Percentiles rank a stretch among this genome's conserved stretches.
These are phyloP conservation scores for Wallacemonas rigidus DNA, from an alignment of 208 protist species.

Conservation along the genomic window DNA sequence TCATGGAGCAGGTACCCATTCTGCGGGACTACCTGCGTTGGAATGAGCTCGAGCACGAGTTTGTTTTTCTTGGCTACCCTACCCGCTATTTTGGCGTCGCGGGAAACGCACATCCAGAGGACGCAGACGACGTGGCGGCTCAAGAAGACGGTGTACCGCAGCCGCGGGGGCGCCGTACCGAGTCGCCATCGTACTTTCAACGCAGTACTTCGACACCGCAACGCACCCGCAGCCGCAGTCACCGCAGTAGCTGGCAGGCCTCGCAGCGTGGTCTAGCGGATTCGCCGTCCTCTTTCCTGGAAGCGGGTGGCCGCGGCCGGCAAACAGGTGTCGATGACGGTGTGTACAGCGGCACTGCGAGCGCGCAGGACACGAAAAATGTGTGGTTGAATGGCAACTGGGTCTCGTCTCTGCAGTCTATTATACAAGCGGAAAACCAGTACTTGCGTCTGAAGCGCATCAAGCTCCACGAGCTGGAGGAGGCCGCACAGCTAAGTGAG, in stretches of 20 bases:
- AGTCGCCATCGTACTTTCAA: background rate
- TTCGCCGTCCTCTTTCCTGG: background rate
- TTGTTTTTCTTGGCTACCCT: conserved; percentile 73
- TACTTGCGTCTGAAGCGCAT: conserved; percentile 67
- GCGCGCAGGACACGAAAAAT: conserved; percentile 71
- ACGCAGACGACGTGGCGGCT: background rate
- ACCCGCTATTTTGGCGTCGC: conserved; percentile 42
- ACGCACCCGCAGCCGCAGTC: background rate
- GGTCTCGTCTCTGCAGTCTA: conserved; percentile 63
- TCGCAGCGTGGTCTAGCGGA: no score
- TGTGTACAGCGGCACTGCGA: conserved; percentile 64
- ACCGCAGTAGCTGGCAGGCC: background rate
- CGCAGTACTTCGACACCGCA: background rate
- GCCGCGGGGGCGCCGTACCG: conserved; percentile 19
- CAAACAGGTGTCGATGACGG: conserved; percentile 81
- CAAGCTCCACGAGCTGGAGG: conserved; percentile 67
- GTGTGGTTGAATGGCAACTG: conserved; percentile 82
- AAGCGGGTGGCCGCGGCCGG: background rate
- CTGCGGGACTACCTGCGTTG: conserved; percentile 58
- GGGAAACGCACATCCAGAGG: background rate
- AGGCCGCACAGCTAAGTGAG: conserved; percentile 44
- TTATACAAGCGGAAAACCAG: conserved; percentile 72
- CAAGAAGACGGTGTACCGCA: background rate
- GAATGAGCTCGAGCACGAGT: conserved; percentile 57
- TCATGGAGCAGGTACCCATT: conserved; percentile 73